Conservation (phyloP, 208 protist genomes). For the Phytomonas francai region DNA sequence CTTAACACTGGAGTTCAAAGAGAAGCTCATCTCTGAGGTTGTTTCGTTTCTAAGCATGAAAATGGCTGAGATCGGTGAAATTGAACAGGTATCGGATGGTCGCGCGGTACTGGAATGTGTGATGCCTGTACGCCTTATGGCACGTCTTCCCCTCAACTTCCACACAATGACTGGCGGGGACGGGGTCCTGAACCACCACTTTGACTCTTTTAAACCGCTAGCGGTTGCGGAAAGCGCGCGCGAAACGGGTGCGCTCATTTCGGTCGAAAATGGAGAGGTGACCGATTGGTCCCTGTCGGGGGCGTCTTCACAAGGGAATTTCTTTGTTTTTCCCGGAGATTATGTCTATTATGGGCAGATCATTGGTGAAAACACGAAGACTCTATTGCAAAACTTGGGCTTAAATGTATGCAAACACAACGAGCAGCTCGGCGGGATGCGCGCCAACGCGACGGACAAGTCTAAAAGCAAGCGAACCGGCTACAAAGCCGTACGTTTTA, state of each 20-base stretch:
- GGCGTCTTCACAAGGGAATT: constrained; percentile 64
- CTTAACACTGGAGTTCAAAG: constrained; percentile 76
- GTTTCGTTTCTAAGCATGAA: constrained; percentile 83
- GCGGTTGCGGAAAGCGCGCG: constrained; percentile 50
- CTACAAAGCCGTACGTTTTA: constrained; percentile 52
- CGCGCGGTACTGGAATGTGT: constrained; percentile 78
- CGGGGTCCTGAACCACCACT: constrained; percentile 83
- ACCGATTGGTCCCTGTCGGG: constrained; percentile 83
- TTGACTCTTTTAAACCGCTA: constrained; percentile 79
- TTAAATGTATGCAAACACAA: constrained; percentile 89
- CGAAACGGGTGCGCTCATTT: constrained; percentile 83
- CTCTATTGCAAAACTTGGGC: constrained; percentile 77
- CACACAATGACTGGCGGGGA: constrained; percentile 84
- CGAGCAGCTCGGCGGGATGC: constrained; percentile 85
- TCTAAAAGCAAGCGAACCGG: constrained; percentile 44
- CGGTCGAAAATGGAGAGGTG: constrained; percentile 74
- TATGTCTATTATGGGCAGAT: constrained; percentile 88
- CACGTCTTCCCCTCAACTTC: constrained; percentile 73
- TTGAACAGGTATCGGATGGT: constrained; percentile 65
- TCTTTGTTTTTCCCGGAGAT: constrained; percentile 83
- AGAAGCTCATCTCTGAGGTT: constrained; percentile 51
- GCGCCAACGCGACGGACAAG: constrained; percentile 88
- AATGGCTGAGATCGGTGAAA: constrained; percentile 86
- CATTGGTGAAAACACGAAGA: constrained; percentile 87
- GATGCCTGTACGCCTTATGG: constrained; percentile 85